Conservation (phyloP, 1,284 basidiomycete species). For the Papiliotrema fonsecae region DNA sequence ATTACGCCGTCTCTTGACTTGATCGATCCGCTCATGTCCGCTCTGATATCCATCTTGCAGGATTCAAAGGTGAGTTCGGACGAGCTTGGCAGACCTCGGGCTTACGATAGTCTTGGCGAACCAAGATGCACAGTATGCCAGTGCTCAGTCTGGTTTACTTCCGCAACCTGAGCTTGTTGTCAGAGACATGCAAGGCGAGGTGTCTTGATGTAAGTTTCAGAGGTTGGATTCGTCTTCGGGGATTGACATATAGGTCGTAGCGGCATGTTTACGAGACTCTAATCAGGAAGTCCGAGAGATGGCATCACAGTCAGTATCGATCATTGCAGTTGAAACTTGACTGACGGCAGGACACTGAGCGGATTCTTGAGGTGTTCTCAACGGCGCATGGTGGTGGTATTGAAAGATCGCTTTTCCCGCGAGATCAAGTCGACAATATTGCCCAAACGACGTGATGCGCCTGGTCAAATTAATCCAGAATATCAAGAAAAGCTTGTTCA, state of each 20-base stretch:
- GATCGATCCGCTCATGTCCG: slow-evolving; percentile 47
- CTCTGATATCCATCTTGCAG: slow-evolving; percentile 47
- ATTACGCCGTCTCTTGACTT: slow-evolving; percentile 50
- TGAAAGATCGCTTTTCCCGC: slow-evolving; percentile 77
- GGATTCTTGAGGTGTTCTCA: slow-evolving; percentile 91
- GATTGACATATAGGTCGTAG: slow-evolving; percentile 49
- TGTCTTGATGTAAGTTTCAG: slow-evolving; percentile 62
- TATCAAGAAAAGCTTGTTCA: slow-evolving; percentile 71
- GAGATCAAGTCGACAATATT: slow-evolving; percentile 61
- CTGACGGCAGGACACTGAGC: slow-evolving; percentile 59
- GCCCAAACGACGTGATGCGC: slow-evolving; percentile 61
- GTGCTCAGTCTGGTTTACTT: slow-evolving; percentile 49
- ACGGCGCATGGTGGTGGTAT: slow-evolving; percentile 74
- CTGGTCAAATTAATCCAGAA: slow-evolving; percentile 52
- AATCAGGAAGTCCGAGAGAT: slow-evolving; percentile 93
- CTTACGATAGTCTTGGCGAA: slow-evolving; percentile 48
- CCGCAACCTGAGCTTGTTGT: slow-evolving; percentile 68
- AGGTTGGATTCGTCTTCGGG: background rate
- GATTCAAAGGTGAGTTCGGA: slow-evolving; percentile 40
- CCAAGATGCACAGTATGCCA: slow-evolving; percentile 51
- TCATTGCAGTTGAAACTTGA: background rate
- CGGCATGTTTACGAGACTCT: slow-evolving; percentile 78
- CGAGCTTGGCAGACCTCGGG: background rate
- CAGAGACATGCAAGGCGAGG: slow-evolving; percentile 60
- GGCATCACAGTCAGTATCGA: slow-evolving; percentile 61